Base-by-base conservation (phyloP, 2,329 filamentous ascomycete species). In the Xylaria sp. region DNA sequence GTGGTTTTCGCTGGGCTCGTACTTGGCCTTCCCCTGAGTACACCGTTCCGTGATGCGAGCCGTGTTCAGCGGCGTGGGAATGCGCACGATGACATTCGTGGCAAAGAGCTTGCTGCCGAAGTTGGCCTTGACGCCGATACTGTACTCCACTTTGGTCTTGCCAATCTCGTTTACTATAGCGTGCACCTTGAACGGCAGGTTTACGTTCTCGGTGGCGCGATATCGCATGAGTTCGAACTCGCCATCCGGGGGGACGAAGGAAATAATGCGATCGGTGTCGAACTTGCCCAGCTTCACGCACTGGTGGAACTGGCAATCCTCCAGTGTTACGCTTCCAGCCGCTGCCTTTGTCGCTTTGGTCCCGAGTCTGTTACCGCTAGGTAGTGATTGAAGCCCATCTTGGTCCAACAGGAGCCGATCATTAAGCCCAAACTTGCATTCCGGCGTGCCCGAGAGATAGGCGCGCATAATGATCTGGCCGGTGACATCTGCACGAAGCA, bases 171-270 rank as follows among this genome's bases (percentile, higher is more conserved):
- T 96, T 69, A 99, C 94, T 63, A 99, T 99, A 62, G 93, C 93
- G 71, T 99, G 94, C 8, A 99, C 92, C 73, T 97, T 97, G 83
- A 99, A 99, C 0, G 94, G 95, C 16, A 99, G 80, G 70, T 99
- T 99, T 70, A 99, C 93, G 69, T 99, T 99, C 72, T 99, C 94
- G 20, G 93, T 97, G 9, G 94, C 92, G 48, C 95, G 91, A 74
- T 99, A 99, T 44, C 92, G 89, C 94, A 99, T 99, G 59, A 99
- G 83, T 77, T 99, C 94, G 73, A 99, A 99, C 70, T 97, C 93
- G 63, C 94, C 94, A 71, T 99, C 94, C 2, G 94, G 94, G 2
- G 94, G 94, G 37, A 99, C 88, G 72, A 99, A 97, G 55, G 89
- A 94, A 73, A 99, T 97, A 71, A 96, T 97, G 61, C 94, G 84